Evolutionary conservation across 257 asterid genomes (phyloP), one percentile per base, ranked within the genome.

Genomic region (Leptodermis oblonga): DNA sequence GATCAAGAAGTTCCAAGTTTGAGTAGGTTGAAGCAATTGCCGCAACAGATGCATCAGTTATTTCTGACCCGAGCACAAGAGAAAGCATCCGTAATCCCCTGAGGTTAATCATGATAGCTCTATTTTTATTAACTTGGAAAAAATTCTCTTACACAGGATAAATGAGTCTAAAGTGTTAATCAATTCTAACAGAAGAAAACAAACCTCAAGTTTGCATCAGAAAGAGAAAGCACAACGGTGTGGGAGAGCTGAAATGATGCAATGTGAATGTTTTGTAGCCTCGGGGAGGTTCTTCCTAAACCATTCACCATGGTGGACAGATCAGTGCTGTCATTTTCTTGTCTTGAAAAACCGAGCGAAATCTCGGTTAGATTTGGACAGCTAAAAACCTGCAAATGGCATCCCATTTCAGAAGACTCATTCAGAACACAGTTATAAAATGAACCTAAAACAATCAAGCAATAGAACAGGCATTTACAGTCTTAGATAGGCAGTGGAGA

Each of bases 41-140:
- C 62, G 96, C 99, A 26, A 94, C 96, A 31, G 99, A 94, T 75
- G 98, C 99, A 86, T 92, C 99, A 28, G 92, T 94, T 62, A 94
- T 84, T 75, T 85, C 98, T 36, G 89, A 86, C 52, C 99, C 99
- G 68, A 92, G 90, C 37, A 94, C 86, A 76, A 95, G 98, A 70
- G 99, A 95, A 58, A 95, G 98, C 98, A 88, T 86, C 12, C 95
- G 85, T 84, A 94, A 68, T 49, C 82, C 87, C 87, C 99, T 95
- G 82, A 60, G 80, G 22, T 70, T 37, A n/a, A 69, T 63, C 59
- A 66, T n/a, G 73, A 34, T 22, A 11, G 20, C 37, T 72, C 56
- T 28, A 17, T 53, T 56, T 73, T 17, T 45, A 62, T 23, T 65
- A 30, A 58, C 26, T 61, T 28, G 69, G 48, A 70, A 7, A 26